These are phyloP conservation scores for Apiotrichum gamsii DNA, from an alignment of 1,284 basidiomycete genomes.

Conservation along the genomic window DNA sequence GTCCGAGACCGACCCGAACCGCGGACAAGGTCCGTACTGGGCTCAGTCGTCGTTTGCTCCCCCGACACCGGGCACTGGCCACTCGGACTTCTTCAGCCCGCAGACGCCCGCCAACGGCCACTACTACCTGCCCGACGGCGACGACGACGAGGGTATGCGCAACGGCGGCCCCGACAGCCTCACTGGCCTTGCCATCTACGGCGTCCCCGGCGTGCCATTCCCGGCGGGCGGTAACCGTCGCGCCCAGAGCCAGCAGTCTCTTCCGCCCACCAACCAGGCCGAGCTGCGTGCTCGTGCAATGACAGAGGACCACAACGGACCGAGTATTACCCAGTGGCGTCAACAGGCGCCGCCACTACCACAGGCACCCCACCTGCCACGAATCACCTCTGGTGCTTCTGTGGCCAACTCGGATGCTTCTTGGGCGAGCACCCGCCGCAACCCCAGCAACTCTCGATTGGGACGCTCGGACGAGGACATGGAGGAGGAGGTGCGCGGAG, in stretches of 20 bases:
- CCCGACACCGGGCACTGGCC: constrained; percentile 34
- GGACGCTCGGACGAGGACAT: background rate
- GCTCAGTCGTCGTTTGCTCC: constrained; percentile 35
- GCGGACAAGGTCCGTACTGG: constrained; percentile 17
- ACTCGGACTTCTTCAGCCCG: constrained; percentile 23
- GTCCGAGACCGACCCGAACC: constrained; percentile 26
- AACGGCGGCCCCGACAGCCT: background rate
- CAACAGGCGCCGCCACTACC: constrained; percentile 56
- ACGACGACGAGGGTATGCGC: constrained; percentile 30
- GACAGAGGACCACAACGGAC: constrained; percentile 64
- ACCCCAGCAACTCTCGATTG: constrained; percentile 2
- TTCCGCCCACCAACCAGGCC: constrained; percentile 55
- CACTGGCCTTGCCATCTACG: constrained; percentile 52
- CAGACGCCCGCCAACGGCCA: background rate
- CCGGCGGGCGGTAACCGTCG: constrained; percentile 52
- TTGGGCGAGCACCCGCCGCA: constrained; percentile 8
- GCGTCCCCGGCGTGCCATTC: constrained; percentile 48
- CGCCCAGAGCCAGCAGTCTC: constrained; percentile 54
- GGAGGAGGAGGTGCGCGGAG: constrained; percentile 3
- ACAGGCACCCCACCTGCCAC: constrained; percentile 23
- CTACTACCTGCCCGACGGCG: constrained; percentile 7
- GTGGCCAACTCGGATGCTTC: constrained; percentile 34
- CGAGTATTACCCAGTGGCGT: constrained; percentile 62
- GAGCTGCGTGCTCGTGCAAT: constrained; percentile 55
- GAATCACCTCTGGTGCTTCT: constrained; percentile 31